Base-by-base conservation (phyloP, 148 eudicot genomes). In the Suaeda aralocaspica region DNA sequence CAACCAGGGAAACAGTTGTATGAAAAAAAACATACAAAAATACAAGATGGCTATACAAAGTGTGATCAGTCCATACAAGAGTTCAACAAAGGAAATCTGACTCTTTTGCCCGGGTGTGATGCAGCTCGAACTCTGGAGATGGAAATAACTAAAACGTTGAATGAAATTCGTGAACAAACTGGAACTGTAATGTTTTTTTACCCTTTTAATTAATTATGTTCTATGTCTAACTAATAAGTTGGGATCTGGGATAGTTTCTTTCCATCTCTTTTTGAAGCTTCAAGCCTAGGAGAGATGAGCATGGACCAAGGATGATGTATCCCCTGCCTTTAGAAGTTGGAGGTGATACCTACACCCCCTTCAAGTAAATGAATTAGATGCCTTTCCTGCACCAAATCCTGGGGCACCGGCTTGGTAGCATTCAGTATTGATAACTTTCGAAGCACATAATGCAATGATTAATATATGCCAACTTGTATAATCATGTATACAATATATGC, bases 81-180 rank as follows among this genome's bases (percentile, higher is more conserved):
- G n/a, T 89, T 76, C 69, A 83, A 81, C 45, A 67, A 82, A 58
- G 99, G 99, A 74, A 72, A 74, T 75, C 85, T 94, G 69, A 49
- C 81, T 49, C 81, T 79, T 64, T 78, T 82, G 76, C 87, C 99
- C 69, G 99, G 97, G 49, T 89, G 88, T 83, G 84, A 89, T 85
- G 87, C 89, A 71, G 88, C 87, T 69, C 88, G 87, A 80, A 91
- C 99, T 45, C 78, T 94, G 39, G 99, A 94, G 76, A 82, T 84
- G 45, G 72, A 82, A 79, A 85, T 94, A 67, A 84, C 90, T 46
- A 28, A 57, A 30, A 82, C 71, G 9, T 57, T 91, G 30, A 91
- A 91, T 84, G 79, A 81, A 58, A 86, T 94, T 74, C 91, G 99
- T 80, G 96, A 85, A 59, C 69, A 60, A 68, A 79, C 92, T 28